These are phyloP conservation scores for Coemansia sp. DNA, from an alignment of 192 early-diverging fungal genomes.

Conservation along the genomic window DNA sequence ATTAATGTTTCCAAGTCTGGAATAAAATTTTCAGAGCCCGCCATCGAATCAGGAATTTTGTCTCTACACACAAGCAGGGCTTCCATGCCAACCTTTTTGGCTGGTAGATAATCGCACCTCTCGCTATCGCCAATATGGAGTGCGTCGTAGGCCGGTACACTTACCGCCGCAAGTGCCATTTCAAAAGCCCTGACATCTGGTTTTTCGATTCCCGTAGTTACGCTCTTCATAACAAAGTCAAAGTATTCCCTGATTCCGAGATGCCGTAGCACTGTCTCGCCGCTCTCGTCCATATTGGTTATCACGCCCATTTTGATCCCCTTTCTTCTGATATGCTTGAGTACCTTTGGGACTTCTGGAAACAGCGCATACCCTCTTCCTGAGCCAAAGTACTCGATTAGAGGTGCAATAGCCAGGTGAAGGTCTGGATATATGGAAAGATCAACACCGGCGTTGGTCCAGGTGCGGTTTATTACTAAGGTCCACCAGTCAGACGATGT, in stretches of 20 bases:
- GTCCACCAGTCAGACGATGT: constrained; percentile 57
- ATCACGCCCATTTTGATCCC: constrained; percentile 58
- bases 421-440: not conserved
- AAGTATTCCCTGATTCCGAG: constrained; percentile 54
- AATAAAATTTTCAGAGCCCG: constrained; percentile 19
- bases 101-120: constrained; percentile 34
- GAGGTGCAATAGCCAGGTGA: not conserved
- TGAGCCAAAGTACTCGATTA: constrained; percentile 54
- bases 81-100: constrained; percentile 33
- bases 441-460: constrained; percentile 35
- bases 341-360: constrained; percentile 49
- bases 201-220: constrained; percentile 56
- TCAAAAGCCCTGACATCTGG: constrained; percentile 56
- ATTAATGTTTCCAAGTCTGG: constrained; percentile 10
- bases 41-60: not conserved
- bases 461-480: constrained; percentile 53
- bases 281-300: constrained; percentile 61
- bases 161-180: constrained; percentile 43
- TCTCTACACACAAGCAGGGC: constrained; percentile 31
- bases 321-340: constrained; percentile 46
- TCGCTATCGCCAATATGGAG: constrained; percentile 65
- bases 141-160: constrained; percentile 39
- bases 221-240: constrained; percentile 60
- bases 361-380: constrained; percentile 56
- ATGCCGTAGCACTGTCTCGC: constrained; percentile 32